Evolutionary conservation across 768 basidiomycete species (phyloP).

Genomic region (Tricholoma matsutake): DNA sequence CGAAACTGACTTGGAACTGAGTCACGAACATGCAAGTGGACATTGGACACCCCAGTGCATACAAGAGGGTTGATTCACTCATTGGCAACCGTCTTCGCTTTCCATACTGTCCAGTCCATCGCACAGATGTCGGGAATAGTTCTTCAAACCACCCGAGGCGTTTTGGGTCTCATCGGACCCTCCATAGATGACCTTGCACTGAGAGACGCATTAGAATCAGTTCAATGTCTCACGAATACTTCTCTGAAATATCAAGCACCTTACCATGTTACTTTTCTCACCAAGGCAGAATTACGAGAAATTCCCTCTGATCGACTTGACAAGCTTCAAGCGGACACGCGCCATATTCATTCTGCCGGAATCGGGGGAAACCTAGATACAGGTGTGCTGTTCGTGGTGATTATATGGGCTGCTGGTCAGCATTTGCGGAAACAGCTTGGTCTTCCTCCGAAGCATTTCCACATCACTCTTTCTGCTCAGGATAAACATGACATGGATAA

Average conservation of each 20-base stretch:
- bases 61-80: background rate
- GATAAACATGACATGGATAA: slow-evolving; percentile 47
- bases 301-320: slow-evolving; percentile 21
- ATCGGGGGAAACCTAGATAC: slow-evolving; percentile 32
- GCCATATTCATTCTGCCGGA: slow-evolving; percentile 35
- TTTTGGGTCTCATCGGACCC: slow-evolving; percentile 17
- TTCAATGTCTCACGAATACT: background rate
- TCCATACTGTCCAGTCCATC: background rate
- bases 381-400: slow-evolving; percentile 44
- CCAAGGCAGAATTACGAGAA: slow-evolving; percentile 36
- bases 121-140: slow-evolving; percentile 4
- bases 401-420: slow-evolving; percentile 57
- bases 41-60: background rate
- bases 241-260: slow-evolving; percentile 8
- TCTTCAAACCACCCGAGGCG: slow-evolving; percentile 16
- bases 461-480: slow-evolving; percentile 43
- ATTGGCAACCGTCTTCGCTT: background rate
- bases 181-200: slow-evolving; percentile 18
- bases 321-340: slow-evolving; percentile 23
- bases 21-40: background rate
- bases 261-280: slow-evolving; percentile 41
- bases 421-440: slow-evolving; percentile 45
- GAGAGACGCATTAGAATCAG: slow-evolving; percentile 7
- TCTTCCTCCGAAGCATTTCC: slow-evolving; percentile 51
- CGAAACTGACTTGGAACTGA: background rate